Evolutionary conservation across 257 asterid species (phyloP).

Genomic region (Mitragyna speciosa): DNA sequence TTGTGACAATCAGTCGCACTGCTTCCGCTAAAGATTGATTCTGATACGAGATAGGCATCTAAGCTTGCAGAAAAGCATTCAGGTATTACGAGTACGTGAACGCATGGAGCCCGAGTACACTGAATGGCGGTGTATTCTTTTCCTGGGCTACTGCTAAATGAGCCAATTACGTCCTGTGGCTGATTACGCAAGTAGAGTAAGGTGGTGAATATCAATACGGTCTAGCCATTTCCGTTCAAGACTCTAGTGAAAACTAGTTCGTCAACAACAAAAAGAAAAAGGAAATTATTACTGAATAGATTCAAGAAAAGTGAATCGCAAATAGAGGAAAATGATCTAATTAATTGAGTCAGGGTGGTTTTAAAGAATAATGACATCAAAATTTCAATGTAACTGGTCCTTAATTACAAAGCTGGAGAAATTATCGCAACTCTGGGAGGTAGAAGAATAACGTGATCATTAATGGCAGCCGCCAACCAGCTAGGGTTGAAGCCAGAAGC

Average conservation of each 20-base stretch:
- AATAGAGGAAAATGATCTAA: neutral
- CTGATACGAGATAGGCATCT: neutral
- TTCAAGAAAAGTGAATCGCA: neutral
- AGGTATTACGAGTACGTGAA: neutral
- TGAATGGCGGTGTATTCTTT: neutral
- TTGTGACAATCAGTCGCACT: neutral
- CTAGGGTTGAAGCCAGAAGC: neutral
- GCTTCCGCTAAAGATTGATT: neutral
- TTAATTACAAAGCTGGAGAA: conserved; percentile 8
- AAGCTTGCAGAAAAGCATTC: neutral
- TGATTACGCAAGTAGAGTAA: neutral
- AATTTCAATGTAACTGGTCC: neutral
- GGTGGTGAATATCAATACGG: too few species aligned
- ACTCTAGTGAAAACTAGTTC: neutral
- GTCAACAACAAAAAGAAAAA: neutral
- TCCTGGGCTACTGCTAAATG: neutral
- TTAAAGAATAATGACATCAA: conserved; percentile 13
- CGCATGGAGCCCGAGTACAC: neutral
- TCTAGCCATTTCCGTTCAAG: neutral
- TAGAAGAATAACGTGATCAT: neutral
- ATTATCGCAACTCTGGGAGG: neutral
- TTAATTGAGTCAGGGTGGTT: neutral
- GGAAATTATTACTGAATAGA: neutral
- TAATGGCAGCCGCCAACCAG: neutral
- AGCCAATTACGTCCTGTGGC: neutral